Base-by-base conservation (phyloP, 2,329 filamentous ascomycete genomes). In the Pestalotiopsis sp. region DNA sequence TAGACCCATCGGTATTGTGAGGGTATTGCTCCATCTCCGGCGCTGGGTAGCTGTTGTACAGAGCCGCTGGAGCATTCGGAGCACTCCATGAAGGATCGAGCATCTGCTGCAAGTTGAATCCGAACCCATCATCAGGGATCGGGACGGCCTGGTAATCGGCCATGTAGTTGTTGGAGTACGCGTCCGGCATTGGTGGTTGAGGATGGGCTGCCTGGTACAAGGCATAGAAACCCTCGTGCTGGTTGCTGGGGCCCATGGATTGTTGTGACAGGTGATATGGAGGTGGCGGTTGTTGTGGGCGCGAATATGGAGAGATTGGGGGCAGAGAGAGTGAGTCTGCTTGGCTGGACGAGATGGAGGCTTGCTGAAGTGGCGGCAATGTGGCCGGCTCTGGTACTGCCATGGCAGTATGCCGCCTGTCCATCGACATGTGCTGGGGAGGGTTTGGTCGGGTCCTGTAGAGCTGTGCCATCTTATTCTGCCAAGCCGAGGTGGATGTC, bases 41-140 rank as follows among this genome's bases (percentile, higher is more conserved):
- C 26, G 60, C 14, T 17, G 40, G 52, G 39, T 67, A 67, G 17
- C 30, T 35, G 6, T 66, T 63, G 26, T 67, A 68, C n/a, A 67
- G 35, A 13, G 65, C 64, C 2, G 60, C 60, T 11, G 60, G 56
- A 38, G 65, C 65, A 61, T 68, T 64, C 3, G 68, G 62, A 6
- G 58, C 55, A 20, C 44, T 64, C 66, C 66, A 69, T 3, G 40
- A 44, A 17, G 66, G 58, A 24, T 64, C 66, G 20, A 69, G 67
- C 48, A 66, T 59, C 17, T 69, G 63, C 22, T 69, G 63, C 17
- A 69, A 59, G 3, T 69, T 67, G 52, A 65, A 64, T 5, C 55
- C 39, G 64, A 64, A 69, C 3, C 68, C 68, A 44, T 69, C 66
- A 13, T 69, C 56, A 3, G 63, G 48, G 22, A 64, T 67, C 3